Conservation (phyloP, 768 basidiomycete genomes). For the Russula earlei region DNA sequence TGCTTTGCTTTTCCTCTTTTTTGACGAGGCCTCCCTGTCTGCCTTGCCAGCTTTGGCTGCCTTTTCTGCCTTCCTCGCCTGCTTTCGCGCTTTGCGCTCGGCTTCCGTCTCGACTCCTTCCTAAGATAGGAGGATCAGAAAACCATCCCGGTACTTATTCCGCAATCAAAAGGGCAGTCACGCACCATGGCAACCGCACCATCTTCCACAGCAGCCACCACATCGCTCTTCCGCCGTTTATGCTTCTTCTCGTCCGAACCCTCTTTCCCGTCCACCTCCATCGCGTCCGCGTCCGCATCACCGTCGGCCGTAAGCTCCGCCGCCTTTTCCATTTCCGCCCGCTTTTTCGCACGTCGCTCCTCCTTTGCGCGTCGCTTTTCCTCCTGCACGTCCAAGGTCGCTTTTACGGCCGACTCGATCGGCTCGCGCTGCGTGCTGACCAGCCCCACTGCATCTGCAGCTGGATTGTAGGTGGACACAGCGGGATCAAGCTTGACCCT, state of each 20-base stretch:
- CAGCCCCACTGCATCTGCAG: conserved; percentile 74
- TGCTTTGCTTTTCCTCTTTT: conserved; percentile 46
- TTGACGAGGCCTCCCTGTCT: conserved; percentile 39
- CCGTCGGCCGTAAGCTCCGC: conserved; percentile 18
- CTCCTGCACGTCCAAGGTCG: conserved; percentile 72
- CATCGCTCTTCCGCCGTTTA: conserved; percentile 30
- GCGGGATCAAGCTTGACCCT: conserved; percentile 78
- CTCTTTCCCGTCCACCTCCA: conserved; percentile 39
- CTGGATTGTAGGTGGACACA: conserved; percentile 75
- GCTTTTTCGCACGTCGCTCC: conserved; percentile 64
- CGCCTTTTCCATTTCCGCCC: conserved; percentile 38
- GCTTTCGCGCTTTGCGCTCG: conserved; percentile 72
- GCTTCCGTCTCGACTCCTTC: conserved; percentile 64
- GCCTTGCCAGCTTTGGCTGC: conserved; percentile 38
- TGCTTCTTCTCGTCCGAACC: conserved; percentile 28
- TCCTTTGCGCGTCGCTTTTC: conserved; percentile 80
- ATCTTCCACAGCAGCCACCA: background rate
- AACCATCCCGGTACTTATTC: background rate
- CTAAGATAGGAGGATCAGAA: conserved; percentile 21
- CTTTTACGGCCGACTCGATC: conserved; percentile 65
- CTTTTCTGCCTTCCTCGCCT: conserved; percentile 72
- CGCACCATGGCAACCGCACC: conserved; percentile 20
- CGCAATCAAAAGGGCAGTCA: background rate
- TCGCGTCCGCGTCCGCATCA: conserved; percentile 27
- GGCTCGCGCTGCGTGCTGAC: conserved; percentile 81